Evolutionary conservation across 331 rosid genomes (phyloP).

Genomic region (Stylosanthes scabra): DNA sequence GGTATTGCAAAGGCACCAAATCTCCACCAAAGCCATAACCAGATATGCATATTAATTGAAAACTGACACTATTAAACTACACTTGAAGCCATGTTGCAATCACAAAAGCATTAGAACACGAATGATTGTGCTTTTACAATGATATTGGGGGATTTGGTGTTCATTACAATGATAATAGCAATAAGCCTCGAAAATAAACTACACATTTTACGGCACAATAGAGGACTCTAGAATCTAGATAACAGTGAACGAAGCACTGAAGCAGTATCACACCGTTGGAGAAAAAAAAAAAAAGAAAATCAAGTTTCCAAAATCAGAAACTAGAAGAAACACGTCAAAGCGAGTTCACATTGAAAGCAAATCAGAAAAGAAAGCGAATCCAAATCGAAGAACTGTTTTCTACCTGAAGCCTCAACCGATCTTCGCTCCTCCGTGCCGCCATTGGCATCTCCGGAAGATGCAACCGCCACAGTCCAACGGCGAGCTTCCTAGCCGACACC

Average conservation of each 20-base stretch:
- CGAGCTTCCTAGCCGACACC: conserved; percentile 86
- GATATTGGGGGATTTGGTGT: no score
- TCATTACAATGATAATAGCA: no score
- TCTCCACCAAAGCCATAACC: no score
- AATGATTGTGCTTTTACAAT: no score
- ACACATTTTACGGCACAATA: conserved; percentile 1
- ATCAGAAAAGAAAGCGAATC: background rate
- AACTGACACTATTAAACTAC: no score
- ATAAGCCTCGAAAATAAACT: conserved; percentile 21
- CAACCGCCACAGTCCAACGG: conserved; percentile 89
- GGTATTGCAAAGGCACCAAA: no score
- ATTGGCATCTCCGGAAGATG: conserved; percentile 65
- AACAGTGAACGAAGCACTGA: background rate
- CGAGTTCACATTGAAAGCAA: conserved; percentile 3
- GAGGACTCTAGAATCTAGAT: conserved; percentile 26
- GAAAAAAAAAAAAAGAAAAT: background rate
- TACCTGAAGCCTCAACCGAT: conserved; percentile 68
- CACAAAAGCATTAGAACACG: no score
- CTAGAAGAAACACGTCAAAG: conserved; percentile 9
- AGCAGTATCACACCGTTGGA: conserved; percentile 7
- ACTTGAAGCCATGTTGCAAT: no score
- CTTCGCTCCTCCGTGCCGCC: conserved; percentile 4
- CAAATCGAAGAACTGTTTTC: conserved; percentile 10
- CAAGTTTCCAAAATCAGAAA: conserved; percentile 37
- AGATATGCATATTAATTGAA: no score